Evolutionary conservation across 192 early-diverging fungal genomes (phyloP), one percentile per base, ranked within the genome.

Genomic region (Kappamyces sp.): DNA sequence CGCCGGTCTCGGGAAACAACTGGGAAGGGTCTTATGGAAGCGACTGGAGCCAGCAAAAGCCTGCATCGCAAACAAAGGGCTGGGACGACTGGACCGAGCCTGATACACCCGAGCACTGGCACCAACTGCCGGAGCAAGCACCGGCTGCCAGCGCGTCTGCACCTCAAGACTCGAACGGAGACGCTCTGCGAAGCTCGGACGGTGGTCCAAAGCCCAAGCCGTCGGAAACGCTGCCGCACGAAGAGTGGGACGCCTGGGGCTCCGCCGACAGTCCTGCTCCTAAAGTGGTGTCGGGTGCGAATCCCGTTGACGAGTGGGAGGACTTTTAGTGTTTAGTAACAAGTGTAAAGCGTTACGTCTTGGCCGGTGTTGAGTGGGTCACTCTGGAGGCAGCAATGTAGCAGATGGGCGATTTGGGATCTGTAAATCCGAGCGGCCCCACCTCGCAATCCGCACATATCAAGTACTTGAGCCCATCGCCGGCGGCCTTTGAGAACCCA

Each of bases 391-490:
- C 57, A 8, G 36, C 57, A 32, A 59, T 38, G 38, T 59, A 23
- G 38, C 35, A 40, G 7, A 57, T 44, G 2, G 31, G 31, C 33
- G 36, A 9, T 3, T 15, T 57, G 9, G 42, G 31, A n/a, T 57
- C 54, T 10, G 35, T 36, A 46, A 40, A 69, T 35, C 72, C 72
- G 2, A 73, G 32, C 23, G 72, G 72, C 34, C 72, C 72, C 2
- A 66, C 15, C 40, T 73, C 72, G 53, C 72, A 73, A 37, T 73
- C 72, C 8, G 72, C 72, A 60, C 72, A 73, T 1, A 57, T 47
- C 8, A 73, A 54, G 52, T 65, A 73, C 55, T 60, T 31, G 51
- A 64, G 39, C 36, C 44, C 33, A 36, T 31, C 40, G 42, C 34
- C n/a, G 1, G 58, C 64, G 4, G 67, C 13, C 23, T 66, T 69